These are phyloP conservation scores for Dentipellis fragilis DNA, from an alignment of 768 basidiomycete species.

Conservation along the genomic window DNA sequence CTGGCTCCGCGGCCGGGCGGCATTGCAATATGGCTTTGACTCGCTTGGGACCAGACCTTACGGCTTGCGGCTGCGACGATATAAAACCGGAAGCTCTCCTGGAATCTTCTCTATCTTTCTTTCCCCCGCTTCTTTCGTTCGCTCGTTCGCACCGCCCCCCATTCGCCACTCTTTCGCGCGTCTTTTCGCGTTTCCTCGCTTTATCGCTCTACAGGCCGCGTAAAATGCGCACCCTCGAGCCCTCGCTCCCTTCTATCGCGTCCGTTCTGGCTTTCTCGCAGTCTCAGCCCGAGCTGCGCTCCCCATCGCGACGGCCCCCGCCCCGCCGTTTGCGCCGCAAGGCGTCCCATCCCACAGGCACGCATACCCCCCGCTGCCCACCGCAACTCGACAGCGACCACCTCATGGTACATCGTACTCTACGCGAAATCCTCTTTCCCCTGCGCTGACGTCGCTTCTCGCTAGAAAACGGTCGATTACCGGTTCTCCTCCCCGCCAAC, in stretches of 20 bases:
- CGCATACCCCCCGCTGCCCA: constrained; percentile 11
- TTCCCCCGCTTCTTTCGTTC: neutral
- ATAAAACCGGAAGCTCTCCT: neutral
- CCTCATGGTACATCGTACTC: constrained; percentile 5
- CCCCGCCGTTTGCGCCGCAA: neutral
- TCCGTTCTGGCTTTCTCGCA: constrained; percentile 9
- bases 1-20: neutral
- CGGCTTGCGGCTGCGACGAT: neutral
- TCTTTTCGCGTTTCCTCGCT: neutral
- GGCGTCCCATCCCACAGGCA: constrained; percentile 6
- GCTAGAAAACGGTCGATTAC: constrained; percentile 12
- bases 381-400: constrained; percentile 11
- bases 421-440: neutral
- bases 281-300: neutral
- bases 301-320: neutral
- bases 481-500: constrained; percentile 6
- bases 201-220: neutral
- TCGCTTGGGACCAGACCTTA: neutral
- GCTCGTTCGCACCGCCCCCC: neutral
- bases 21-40: neutral
- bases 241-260: constrained; percentile 13
- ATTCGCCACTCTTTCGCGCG: neutral
- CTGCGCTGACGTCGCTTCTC: neutral
- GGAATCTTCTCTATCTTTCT: neutral
- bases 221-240: constrained; percentile 8